Percentiles rank a stretch among this genome's conserved stretches.
Conservation (phyloP, 2,329 filamentous ascomycete species). For the Colletotrichum sp. region DNA sequence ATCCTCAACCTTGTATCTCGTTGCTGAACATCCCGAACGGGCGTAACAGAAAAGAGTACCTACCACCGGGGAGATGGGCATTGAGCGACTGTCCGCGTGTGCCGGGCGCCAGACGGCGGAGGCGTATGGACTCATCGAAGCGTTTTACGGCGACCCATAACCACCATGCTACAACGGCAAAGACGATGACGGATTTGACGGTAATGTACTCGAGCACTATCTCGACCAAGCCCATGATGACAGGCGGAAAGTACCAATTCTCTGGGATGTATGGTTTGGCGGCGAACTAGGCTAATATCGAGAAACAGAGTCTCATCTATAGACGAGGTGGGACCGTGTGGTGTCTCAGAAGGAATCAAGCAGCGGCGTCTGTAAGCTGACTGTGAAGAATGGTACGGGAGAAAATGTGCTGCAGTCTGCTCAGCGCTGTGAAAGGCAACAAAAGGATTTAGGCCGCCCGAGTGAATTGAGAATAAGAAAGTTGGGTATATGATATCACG, state of each 20-base stretch:
- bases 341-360: neutral
- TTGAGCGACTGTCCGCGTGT: slow-evolving; percentile 41
- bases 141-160: slow-evolving; percentile 41
- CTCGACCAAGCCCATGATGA: slow-evolving; percentile 57
- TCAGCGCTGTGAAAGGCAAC: neutral
- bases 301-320: neutral
- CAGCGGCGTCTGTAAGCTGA: neutral
- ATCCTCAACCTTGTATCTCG: neutral
- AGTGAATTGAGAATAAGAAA: neutral
- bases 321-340: neutral
- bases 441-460: neutral
- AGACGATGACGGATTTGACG: slow-evolving; percentile 39
- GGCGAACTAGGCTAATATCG: too few relatives aligned
- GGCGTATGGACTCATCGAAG: slow-evolving; percentile 47
- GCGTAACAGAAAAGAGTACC: slow-evolving; percentile 21
- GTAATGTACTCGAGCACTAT: slow-evolving; percentile 49
- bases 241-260: neutral
- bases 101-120: slow-evolving; percentile 46
- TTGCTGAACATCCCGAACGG: neutral
- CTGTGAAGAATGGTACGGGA: neutral
- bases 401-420: neutral
- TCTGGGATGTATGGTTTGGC: neutral
- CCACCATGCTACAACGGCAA: slow-evolving; percentile 40
- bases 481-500: neutral
- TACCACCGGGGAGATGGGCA: slow-evolving; percentile 52